Evolutionary conservation across 768 basidiomycete species (phyloP), one percentile per base, ranked within the genome.

Genomic region (Tubosaeta sp.): DNA sequence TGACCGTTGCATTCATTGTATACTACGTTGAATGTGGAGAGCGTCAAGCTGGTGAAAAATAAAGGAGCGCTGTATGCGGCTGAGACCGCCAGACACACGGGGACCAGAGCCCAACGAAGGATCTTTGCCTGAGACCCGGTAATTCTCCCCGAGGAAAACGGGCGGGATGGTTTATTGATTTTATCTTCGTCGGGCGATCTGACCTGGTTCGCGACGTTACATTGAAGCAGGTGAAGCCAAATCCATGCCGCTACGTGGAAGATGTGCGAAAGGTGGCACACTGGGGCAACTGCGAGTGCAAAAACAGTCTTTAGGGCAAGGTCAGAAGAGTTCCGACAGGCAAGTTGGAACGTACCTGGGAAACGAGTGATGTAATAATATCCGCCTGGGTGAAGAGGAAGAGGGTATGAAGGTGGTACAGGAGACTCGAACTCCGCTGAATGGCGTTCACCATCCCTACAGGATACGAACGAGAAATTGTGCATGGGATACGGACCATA

Each of bases 161-260:
- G 76, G 3, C 76, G 63, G 58, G 69, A 71, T 2, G 70, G 68
- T 40, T 75, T 73, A 46, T 77, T 76, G 39, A 60, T 49, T 22
- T 51, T 61, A 48, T 77, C 76, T 56, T 77, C 76, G 19, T 69
- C 67, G 8, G 64, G 61, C 38, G 63, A 59, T 35, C 66, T 58
- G 16, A 63, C 62, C 61, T 76, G 76, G 48, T 77, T 77, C 12
- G 70, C 60, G 18, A 75, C 53, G 41, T 69, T 63, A 59, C 70
- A 74, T 24, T 65, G 67, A 1, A 76, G 55, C 22, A 76, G 54
- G 48, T 78, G 74, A 8, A 76, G 53, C 71, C 71, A 76, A 13
- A 73, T 67, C 76, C 76, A 77, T 24, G 65, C 44, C 2, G 70
- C 53, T 2, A 61, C 54, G 16, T 70, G 61, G 12, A 59, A 32